Percentiles rank a stretch among this genome's conserved stretches.
Conservation (phyloP, 306 rosid species). For the Castanospermum australe region DNA sequence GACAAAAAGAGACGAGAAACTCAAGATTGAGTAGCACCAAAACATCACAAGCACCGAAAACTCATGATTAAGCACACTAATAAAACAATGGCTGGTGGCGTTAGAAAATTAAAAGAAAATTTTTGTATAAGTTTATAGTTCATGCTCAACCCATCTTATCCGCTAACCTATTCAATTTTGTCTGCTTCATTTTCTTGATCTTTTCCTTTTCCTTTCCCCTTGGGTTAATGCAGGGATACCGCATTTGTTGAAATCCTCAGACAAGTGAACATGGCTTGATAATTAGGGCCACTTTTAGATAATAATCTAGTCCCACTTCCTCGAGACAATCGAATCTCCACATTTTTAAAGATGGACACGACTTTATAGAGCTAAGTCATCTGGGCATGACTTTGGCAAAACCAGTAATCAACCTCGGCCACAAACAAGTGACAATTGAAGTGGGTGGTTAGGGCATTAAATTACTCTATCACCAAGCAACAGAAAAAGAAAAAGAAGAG, state of each 20-base stretch:
- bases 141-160: background rate
- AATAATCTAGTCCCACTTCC: constrained; percentile 25
- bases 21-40: no score
- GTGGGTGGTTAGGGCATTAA: background rate
- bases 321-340: constrained; percentile 40
- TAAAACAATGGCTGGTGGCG: no score
- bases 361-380: constrained; percentile 37
- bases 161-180: background rate
- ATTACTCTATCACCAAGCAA: background rate
- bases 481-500: background rate
- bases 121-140: background rate
- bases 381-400: background rate
- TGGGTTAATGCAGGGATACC: background rate
- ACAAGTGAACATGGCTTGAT: constrained; percentile 15
- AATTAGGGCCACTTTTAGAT: constrained; percentile 7
- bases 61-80: no score
- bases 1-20: no score
- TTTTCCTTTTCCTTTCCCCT: background rate
- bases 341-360: background rate
- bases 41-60: no score
- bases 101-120: background rate
- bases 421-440: background rate
- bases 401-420: background rate
- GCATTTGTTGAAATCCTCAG: background rate
- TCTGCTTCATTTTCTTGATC: background rate